These are phyloP conservation scores for Tolypocladium endophyticum DNA, from an alignment of 2,329 filamentous ascomycete genomes.

Conservation along the genomic window DNA sequence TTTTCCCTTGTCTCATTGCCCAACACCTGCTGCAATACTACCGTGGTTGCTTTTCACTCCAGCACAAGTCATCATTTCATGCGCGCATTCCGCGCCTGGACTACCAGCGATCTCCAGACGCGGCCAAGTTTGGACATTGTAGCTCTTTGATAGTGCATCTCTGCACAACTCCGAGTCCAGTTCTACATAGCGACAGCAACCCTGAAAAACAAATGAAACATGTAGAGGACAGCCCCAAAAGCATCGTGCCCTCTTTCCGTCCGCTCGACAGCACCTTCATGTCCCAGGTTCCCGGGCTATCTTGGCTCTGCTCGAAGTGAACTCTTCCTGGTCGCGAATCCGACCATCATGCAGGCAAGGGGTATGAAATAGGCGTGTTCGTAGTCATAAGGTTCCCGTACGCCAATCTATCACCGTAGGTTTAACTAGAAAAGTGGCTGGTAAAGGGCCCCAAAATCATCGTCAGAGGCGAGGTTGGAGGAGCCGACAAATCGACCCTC, in stretches of 20 bases:
- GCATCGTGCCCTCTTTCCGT: not conserved
- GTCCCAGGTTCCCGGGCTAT: not conserved
- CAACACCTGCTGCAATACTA: not conserved
- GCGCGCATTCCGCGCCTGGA: not conserved
- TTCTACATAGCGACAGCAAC: not conserved
- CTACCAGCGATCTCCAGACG: not conserved
- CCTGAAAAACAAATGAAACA: not conserved
- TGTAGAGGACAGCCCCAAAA: not conserved
- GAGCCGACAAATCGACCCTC: not conserved
- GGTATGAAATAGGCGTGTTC: not conserved
- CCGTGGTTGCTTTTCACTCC: not conserved
- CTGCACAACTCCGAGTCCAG: not conserved
- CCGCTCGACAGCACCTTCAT: not conserved
- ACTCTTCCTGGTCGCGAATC: conserved; percentile 1
- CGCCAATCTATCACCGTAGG: not conserved
- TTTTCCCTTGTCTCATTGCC: not conserved
- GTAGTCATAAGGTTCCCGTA: not conserved
- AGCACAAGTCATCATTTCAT: not conserved
- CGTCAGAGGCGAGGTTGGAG: not conserved
- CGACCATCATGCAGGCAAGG: not conserved
- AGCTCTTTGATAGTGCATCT: not conserved
- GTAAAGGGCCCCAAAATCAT: not conserved
- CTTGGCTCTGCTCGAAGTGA: not conserved
- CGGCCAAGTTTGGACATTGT: not conserved
- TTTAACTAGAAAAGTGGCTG: not conserved